Conservation (phyloP, 192 early-diverging fungal species). For the Podila minutissima region DNA sequence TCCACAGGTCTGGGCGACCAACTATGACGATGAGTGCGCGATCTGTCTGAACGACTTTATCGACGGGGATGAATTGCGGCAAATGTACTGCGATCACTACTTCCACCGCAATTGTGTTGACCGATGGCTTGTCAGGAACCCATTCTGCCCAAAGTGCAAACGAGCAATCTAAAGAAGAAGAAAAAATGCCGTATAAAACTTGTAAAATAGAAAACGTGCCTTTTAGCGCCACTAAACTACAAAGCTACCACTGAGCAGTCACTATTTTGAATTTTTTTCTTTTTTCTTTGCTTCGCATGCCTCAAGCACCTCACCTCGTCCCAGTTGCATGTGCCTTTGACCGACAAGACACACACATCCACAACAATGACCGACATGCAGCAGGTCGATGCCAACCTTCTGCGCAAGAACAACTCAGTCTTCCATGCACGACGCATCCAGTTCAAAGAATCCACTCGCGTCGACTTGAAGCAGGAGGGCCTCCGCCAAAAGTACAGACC, state of each 20-base stretch:
- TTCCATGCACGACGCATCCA: slow-evolving; percentile 66
- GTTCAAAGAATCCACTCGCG: slow-evolving; percentile 64
- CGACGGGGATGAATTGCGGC: slow-evolving; percentile 74
- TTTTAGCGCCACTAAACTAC: too few species aligned
- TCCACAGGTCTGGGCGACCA: slow-evolving; percentile 18
- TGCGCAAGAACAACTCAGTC: slow-evolving; percentile 33
- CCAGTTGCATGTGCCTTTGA: not conserved
- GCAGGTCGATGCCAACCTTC: slow-evolving; percentile 31
- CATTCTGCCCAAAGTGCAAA: slow-evolving; percentile 78
- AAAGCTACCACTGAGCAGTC: not conserved
- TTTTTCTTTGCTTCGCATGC: not conserved
- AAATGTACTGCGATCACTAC: slow-evolving; percentile 80
- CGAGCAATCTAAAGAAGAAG: slow-evolving; percentile 18
- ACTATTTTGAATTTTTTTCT: not conserved
- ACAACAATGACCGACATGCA: not conserved
- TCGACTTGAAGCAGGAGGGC: slow-evolving; percentile 69
- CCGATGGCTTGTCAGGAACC: slow-evolving; percentile 81
- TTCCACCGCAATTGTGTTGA: slow-evolving; percentile 86
- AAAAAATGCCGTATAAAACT: not conserved
- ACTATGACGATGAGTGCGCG: slow-evolving; percentile 69
- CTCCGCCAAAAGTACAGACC: slow-evolving; percentile 72
- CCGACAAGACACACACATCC: not conserved
- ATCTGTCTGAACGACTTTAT: slow-evolving; percentile 83
- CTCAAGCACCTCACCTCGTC: not conserved
- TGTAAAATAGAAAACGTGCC: too few species aligned